Evolutionary conservation across 176 grass and related monocot genomes (phyloP), one percentile per base, ranked within the genome.

Genomic region (Bothriochloa decipiens): DNA sequence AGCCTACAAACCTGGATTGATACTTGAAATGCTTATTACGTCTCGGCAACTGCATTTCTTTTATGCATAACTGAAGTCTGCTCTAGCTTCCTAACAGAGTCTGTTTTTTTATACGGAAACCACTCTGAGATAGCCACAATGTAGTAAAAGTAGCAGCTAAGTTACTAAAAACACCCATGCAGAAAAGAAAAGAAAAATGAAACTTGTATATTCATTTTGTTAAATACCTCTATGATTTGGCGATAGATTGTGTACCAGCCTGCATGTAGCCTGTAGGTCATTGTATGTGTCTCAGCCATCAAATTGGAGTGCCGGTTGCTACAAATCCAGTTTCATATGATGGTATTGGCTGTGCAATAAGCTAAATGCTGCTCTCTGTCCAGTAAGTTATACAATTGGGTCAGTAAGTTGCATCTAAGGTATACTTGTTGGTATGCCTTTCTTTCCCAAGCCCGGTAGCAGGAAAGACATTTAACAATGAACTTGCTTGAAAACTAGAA

Each of bases 401-500:
- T 37, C 18, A 10, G 20, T 14, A 23, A 45, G 43, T 16, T 77
- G 28, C 63, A 50, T 32, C 28, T 6, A 36, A 68, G 26, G 65
- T 67, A 43, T 67, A 47, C 3, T 50, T 80, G 26, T 67, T 33
- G 17, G n/a, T 41, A 7, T 68, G 1, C 17, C 16, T 46, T 77
- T 61, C 5, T 39, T 49, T 68, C 17, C 17, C 20, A 69, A 53
- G 20, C 22, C 29, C 49, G 40, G 11, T 79, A 50, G 20, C n/a
- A 16, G 29, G 20, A 33, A 81, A 69, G 27, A 1, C 11, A 50
- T 15, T 3, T 29, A 68, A 81, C 29, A 26, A 80, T 35, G 18
- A 49, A 11, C 4, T 64, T 78, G n/a, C 4, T 29, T 78, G 37
- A 11, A 45, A 79, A 22, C 10, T 79, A 79, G 60, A 79, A 26